phyloP scores from a whole-genome alignment of 108 stramenopile species.

The Licmophora abbreviata region DNA sequence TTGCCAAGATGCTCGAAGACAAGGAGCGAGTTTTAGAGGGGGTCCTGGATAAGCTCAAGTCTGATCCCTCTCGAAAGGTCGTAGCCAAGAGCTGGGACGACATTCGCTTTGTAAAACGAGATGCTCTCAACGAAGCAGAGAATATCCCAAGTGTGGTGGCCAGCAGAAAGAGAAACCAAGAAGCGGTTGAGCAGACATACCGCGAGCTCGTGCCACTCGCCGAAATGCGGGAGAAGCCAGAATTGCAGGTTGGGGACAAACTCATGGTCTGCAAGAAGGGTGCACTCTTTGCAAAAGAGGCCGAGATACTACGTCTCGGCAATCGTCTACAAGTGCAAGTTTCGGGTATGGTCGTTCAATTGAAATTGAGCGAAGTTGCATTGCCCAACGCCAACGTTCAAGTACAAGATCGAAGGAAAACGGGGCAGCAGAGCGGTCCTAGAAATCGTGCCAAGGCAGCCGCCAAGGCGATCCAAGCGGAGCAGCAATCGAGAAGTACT shows the following conservation, averaged over 20 bases:
- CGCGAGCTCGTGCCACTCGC: constrained; percentile 67
- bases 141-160: constrained; percentile 52
- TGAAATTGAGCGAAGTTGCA: constrained; percentile 64
- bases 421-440: not conserved
- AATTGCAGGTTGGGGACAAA: constrained; percentile 47
- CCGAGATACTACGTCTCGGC: constrained; percentile 33
- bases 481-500: not conserved
- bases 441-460: constrained; percentile 1
- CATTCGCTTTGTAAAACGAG: constrained; percentile 76
- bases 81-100: constrained; percentile 84
- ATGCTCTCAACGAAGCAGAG: constrained; percentile 69
- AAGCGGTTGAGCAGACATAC: constrained; percentile 16
- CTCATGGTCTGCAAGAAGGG: constrained; percentile 65
- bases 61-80: constrained; percentile 68
- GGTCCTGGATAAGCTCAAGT: constrained; percentile 67
- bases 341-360: constrained; percentile 33
- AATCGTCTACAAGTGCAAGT: constrained; percentile 60
- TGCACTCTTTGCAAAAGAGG: constrained; percentile 61
- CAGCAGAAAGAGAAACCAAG: constrained; percentile 24
- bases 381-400: constrained; percentile 14
- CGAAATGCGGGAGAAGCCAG: constrained; percentile 41
- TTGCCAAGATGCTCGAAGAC: constrained; percentile 78
- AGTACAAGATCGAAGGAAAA: constrained; percentile 4
- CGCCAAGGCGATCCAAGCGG: not conserved
- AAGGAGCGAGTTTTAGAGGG: constrained; percentile 85